These are phyloP conservation scores for Xylaria sp. DNA, from an alignment of 495 filamentous ascomycete species.

Conservation along the genomic window DNA sequence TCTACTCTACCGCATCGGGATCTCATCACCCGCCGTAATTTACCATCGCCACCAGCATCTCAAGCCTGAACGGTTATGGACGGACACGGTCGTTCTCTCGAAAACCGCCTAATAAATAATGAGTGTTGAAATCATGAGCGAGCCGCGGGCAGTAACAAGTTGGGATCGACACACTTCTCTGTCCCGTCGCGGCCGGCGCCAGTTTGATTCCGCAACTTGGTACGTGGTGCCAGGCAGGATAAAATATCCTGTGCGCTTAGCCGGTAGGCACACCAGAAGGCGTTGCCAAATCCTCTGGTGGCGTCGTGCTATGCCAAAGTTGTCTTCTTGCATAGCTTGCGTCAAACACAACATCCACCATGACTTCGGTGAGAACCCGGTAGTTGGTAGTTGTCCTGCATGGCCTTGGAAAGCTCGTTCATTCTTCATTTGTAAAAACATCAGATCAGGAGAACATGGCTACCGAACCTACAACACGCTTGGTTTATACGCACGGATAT, in stretches of 20 bases:
- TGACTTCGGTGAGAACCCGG: constrained; percentile 20
- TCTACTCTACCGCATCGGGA: constrained; percentile 37
- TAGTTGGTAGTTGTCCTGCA: constrained; percentile 11
- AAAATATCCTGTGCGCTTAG: constrained; percentile 14
- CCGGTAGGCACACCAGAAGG: constrained; percentile 1
- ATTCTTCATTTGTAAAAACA: constrained; percentile 14
- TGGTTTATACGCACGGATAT: constrained; percentile 2
- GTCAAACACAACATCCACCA: constrained; percentile 7
- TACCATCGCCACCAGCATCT: not conserved
- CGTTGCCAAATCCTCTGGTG: constrained; percentile 18
- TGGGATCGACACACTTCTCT: constrained; percentile 14
- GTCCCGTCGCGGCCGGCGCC: constrained; percentile 8
- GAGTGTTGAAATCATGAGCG: constrained; percentile 1
- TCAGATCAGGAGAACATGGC: not conserved
- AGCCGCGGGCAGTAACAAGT: not conserved
- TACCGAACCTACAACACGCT: constrained; percentile 15
- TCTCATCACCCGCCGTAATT: constrained; percentile 16
- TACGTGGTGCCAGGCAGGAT: not conserved
- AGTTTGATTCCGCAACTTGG: constrained; percentile 16
- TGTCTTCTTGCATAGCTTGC: constrained; percentile 16
- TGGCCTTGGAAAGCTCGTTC: constrained; percentile 2
- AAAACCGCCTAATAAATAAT: not conserved
- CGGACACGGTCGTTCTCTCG: not conserved
- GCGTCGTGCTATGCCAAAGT: constrained; percentile 9
- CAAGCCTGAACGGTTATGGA: not conserved